These are phyloP conservation scores for Aureobasidium sp. DNA, from an alignment of 2,329 filamentous ascomycete genomes.

Conservation along the genomic window DNA sequence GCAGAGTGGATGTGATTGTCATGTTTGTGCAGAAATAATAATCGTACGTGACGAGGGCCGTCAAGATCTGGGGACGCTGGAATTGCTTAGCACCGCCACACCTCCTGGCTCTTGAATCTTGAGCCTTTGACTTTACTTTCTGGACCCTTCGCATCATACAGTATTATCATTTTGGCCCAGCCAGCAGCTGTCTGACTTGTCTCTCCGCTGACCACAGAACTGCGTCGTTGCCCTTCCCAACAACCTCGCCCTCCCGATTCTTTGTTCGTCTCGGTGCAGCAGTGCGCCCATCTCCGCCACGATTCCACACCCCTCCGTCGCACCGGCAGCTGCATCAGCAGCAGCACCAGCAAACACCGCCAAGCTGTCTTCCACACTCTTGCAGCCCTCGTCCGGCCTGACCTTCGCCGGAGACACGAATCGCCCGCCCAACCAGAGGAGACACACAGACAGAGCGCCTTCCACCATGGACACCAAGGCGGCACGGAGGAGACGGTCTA, in stretches of 20 bases:
- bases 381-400: slow-evolving; percentile 61
- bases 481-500: slow-evolving; percentile 76
- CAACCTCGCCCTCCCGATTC: not conserved
- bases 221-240: not conserved
- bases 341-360: slow-evolving; percentile 56
- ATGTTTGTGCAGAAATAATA: not conserved
- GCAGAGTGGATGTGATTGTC: no score
- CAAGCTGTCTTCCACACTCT: slow-evolving; percentile 91
- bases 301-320: slow-evolving; percentile 1
- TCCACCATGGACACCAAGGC: slow-evolving; percentile 49
- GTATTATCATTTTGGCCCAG: slow-evolving; percentile 9
- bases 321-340: not conserved
- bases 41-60: not conserved
- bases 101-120: not conserved
- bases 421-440: slow-evolving; percentile 57
- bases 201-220: not conserved
- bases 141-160: slow-evolving; percentile 12
- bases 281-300: slow-evolving; percentile 1
- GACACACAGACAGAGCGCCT: slow-evolving; percentile 42
- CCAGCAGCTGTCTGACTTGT: not conserved
- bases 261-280: not conserved
- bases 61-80: not conserved
- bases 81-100: slow-evolving; percentile 11
- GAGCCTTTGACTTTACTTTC: no score
- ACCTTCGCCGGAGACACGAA: slow-evolving; percentile 82